Evolutionary conservation across 108 stramenopile genomes (phyloP).

Genomic region (Skeletonema potamos): DNA sequence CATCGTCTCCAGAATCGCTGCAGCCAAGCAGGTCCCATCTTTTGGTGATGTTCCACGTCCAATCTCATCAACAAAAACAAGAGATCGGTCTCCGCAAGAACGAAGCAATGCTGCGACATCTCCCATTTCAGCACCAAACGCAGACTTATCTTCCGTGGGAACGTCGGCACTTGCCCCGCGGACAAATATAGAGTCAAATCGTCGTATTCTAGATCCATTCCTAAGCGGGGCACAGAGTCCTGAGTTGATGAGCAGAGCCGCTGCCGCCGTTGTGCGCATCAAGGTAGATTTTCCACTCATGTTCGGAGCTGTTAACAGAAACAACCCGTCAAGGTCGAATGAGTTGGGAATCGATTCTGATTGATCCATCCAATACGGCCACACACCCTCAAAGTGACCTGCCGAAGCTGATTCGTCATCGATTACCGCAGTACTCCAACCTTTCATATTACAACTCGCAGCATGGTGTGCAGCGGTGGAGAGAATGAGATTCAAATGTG

Average conservation of each 20-base stretch:
- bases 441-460: slow-evolving; percentile 57
- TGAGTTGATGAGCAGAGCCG: slow-evolving; percentile 81
- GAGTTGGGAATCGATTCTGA: slow-evolving; percentile 66
- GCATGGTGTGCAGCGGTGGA: slow-evolving; percentile 79
- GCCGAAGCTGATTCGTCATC: slow-evolving; percentile 40
- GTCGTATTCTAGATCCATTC: slow-evolving; percentile 51
- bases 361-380: slow-evolving; percentile 89
- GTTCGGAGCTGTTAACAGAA: slow-evolving; percentile 96
- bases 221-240: slow-evolving; percentile 83
- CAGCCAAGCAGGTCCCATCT: slow-evolving; percentile 87
- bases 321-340: slow-evolving; percentile 73
- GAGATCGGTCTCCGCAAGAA: slow-evolving; percentile 68
- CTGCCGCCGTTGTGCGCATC: slow-evolving; percentile 91
- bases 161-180: slow-evolving; percentile 91
- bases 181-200: slow-evolving; percentile 90
- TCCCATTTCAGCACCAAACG: slow-evolving; percentile 97
- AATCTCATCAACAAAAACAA: slow-evolving; percentile 96
- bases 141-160: slow-evolving; percentile 88
- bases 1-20: slow-evolving; percentile 86
- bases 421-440: slow-evolving; percentile 66
- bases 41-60: slow-evolving; percentile 92
- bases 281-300: slow-evolving; percentile 95
- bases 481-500: slow-evolving; percentile 80
- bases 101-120: slow-evolving; percentile 89
- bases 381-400: slow-evolving; percentile 58